phyloP scores from a whole-genome alignment of 768 basidiomycete genomes.

The Panellus pusillus region DNA sequence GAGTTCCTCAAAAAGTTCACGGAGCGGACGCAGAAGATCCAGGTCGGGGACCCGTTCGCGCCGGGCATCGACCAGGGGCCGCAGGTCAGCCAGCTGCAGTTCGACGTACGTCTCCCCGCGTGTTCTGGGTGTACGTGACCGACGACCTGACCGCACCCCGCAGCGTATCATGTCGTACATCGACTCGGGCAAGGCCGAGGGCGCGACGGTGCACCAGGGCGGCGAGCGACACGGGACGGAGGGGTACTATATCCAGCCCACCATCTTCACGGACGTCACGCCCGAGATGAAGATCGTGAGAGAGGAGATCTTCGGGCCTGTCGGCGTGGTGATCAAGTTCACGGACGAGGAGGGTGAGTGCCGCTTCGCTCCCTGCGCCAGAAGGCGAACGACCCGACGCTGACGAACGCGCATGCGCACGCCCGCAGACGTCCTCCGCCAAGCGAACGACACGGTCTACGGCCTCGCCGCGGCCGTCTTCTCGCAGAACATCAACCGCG shows the following conservation, averaged over 20 bases:
- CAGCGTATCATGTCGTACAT: conserved; percentile 81
- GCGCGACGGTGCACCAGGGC: conserved; percentile 66
- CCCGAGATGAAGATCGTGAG: conserved; percentile 73
- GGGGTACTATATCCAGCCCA: conserved; percentile 71
- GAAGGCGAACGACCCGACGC: too few relatives aligned
- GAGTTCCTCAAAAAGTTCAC: conserved; percentile 63
- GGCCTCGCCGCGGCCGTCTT: conserved; percentile 82
- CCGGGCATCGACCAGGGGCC: conserved; percentile 61
- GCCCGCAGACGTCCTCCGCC: conserved; percentile 43
- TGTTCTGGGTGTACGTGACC: neutral
- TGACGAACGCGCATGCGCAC: neutral
- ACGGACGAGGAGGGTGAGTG: conserved; percentile 40
- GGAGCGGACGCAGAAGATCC: conserved; percentile 47
- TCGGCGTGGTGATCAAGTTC: conserved; percentile 74
- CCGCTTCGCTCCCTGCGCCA: neutral
- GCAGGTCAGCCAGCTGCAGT: conserved; percentile 54
- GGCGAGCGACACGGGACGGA: conserved; percentile 53
- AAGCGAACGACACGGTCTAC: conserved; percentile 78
- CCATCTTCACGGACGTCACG: conserved; percentile 67
- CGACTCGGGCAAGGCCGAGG: conserved; percentile 67
- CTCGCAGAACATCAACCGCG: conserved; percentile 65
- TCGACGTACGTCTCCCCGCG: conserved; percentile 30
- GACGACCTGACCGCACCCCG: neutral
- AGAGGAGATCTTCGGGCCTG: conserved; percentile 83
- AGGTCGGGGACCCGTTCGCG: conserved; percentile 59